Percentiles rank a stretch among this genome's conserved stretches.
Conservation (phyloP, 768 basidiomycete species). For the Tricholoma hemisulphureum region DNA sequence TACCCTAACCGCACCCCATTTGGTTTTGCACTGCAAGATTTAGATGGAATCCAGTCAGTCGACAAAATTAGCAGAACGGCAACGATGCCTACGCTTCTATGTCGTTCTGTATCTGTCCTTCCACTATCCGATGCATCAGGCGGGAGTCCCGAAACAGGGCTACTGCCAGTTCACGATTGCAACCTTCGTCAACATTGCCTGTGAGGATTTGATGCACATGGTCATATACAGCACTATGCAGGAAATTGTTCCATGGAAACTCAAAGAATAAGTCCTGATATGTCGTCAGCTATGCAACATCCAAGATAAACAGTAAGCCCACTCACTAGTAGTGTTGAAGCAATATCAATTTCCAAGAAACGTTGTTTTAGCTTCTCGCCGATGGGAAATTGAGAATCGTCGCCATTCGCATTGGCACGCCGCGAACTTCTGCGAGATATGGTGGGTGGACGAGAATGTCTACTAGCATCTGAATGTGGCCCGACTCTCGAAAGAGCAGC, state of each 20-base stretch:
- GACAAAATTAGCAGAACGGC: too few species aligned
- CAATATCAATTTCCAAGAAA: slow-evolving; percentile 72
- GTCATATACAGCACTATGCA: slow-evolving; percentile 96
- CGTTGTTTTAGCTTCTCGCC: slow-evolving; percentile 81
- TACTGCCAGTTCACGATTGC: slow-evolving; percentile 81
- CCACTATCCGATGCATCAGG: slow-evolving; percentile 82
- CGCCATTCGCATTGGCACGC: slow-evolving; percentile 37
- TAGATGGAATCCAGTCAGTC: neutral
- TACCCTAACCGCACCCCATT: slow-evolving; percentile 84
- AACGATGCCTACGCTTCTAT: slow-evolving; percentile 53
- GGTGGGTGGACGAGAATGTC: slow-evolving; percentile 21
- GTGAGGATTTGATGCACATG: slow-evolving; percentile 93
- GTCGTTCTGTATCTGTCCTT: slow-evolving; percentile 82
- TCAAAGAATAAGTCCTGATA: slow-evolving; percentile 89
- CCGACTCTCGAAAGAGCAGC: slow-evolving; percentile 24
- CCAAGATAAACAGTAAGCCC: too few species aligned
- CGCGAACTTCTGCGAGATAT: slow-evolving; percentile 56
- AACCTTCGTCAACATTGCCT: slow-evolving; percentile 76
- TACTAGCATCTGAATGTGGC: slow-evolving; percentile 14
- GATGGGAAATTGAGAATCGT: slow-evolving; percentile 44
- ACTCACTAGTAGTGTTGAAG: slow-evolving; percentile 76
- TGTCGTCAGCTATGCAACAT: too few species aligned
- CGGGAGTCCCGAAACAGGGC: slow-evolving; percentile 84
- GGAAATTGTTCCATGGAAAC: slow-evolving; percentile 96
- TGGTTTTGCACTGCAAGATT: slow-evolving; percentile 53